Base-by-base conservation (phyloP, 768 basidiomycete genomes). In the Antrodiella citrinella region DNA sequence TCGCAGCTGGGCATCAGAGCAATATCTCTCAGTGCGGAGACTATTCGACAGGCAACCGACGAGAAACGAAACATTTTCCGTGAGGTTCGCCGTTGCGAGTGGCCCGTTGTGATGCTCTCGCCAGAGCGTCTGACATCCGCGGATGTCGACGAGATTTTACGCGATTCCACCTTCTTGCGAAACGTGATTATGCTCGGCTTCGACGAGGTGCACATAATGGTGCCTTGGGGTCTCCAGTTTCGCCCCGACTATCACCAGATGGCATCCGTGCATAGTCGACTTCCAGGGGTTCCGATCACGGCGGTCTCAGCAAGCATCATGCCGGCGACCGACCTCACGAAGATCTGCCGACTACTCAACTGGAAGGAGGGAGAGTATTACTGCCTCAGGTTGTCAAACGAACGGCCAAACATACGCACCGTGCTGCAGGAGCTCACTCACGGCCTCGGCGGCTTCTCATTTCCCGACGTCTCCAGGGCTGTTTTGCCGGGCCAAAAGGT, bases 201-300 rank as follows among this genome's bases (percentile, higher is more conserved):
- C 4, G 53, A 54, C 26, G 50, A 54, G 19, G 49, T 44, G 23
- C 53, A 54, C 30, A 35, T 51, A 12, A 20, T 54, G 2, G 38
- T 13, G 11, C 26, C 40, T 2, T 54, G 49, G 42, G 41, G 45
- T 11, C 23, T 38, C 7, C 43, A 45, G 4, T 51, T 54, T 26
- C 46, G 53, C 1, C 19, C 45, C 9, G 35, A 25, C 1, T 54
- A 47, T 39, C 30, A 43, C 18, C 24, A 48, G 3, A 51, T 54
- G 4, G 45, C 44, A 1, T 5, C 5, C 0, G 19, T 51, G 2
- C 39, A 19, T 5, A 21, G 18, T 4, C 22, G 45, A 5, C 44
- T 51, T 1, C 45, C 45, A 2, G 26, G 30, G 13, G 4, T 30
- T 2, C 22, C 49, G 2, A 21, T 54, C 3, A 15, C 51, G 2